phyloP scores from a whole-genome alignment of 2,329 filamentous ascomycete species.

The Fusarium piperis region DNA sequence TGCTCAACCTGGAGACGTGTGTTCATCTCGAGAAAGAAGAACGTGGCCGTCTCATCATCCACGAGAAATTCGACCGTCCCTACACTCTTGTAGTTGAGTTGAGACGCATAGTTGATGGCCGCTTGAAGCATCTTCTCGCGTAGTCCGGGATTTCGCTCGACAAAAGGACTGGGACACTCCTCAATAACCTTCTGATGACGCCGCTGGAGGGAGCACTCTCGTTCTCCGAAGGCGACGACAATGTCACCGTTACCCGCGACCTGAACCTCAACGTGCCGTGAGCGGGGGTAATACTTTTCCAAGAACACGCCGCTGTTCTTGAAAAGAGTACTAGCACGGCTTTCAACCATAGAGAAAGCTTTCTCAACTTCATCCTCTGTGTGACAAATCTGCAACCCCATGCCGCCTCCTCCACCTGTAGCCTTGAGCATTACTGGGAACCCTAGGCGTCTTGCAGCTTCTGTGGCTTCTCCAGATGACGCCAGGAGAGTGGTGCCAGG shows the following conservation, averaged over 20 bases:
- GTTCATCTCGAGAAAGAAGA: constrained; percentile 66
- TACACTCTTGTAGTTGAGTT: constrained; percentile 17
- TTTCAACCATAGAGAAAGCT: not conserved
- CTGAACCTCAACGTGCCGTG: constrained; percentile 75
- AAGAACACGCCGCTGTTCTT: constrained; percentile 67
- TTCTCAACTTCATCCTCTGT: not conserved
- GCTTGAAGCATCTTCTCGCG: constrained; percentile 40
- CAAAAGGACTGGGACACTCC: constrained; percentile 73
- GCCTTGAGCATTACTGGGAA: not conserved
- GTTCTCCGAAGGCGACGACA: constrained; percentile 66
- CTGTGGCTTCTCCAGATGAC: not conserved
- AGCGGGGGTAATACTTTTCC: constrained; percentile 68
- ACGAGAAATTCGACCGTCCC: constrained; percentile 66
- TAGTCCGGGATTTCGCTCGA: constrained; percentile 48
- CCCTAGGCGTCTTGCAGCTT: not conserved
- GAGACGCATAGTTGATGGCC: constrained; percentile 18
- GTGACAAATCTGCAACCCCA: not conserved
- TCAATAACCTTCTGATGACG: constrained; percentile 77
- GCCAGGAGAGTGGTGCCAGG: not conserved
- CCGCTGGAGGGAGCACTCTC: constrained; percentile 74
- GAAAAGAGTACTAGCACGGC: not conserved
- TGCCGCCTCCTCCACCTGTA: not conserved
- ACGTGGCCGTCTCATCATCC: constrained; percentile 68
- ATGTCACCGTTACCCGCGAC: constrained; percentile 66
- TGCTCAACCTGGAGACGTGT: constrained; percentile 80